A percentile compares a stretch with the other conserved stretches of the same genome.
These are phyloP conservation scores for Malassezia furfur DNA, from an alignment of 1,284 basidiomycete genomes.

Conservation along the genomic window DNA sequence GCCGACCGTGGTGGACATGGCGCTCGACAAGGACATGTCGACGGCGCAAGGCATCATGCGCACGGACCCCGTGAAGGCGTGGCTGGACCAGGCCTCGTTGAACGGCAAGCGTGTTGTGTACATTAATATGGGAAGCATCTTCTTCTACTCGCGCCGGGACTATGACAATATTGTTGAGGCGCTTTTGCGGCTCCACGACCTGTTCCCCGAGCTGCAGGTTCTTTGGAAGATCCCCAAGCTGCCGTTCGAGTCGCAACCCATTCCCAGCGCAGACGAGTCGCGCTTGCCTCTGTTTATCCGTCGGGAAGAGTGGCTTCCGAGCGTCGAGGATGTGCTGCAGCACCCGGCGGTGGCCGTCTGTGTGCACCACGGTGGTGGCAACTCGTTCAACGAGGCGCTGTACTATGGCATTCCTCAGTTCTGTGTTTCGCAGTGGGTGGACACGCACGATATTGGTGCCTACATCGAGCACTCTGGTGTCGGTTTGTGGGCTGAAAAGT, in stretches of 20 bases:
- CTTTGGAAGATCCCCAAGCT: constrained; percentile 30
- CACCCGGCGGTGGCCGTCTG: constrained; percentile 32
- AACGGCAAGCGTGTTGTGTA: constrained; percentile 32
- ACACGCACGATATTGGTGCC: constrained; percentile 33
- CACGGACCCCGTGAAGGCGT: constrained; percentile 17
- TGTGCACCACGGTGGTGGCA: constrained; percentile 42
- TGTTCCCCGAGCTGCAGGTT: constrained; percentile 21
- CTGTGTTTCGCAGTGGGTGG: constrained; percentile 36
- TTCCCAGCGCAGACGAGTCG: constrained; percentile 20
- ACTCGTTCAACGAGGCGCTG: constrained; percentile 43
- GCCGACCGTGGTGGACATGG: constrained; percentile 11
- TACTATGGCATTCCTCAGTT: constrained; percentile 36
- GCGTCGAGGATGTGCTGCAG: constrained; percentile 26
- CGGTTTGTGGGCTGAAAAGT: constrained; percentile 24
- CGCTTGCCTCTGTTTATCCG: constrained; percentile 29
- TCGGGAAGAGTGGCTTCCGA: constrained; percentile 29
- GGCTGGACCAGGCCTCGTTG: constrained; percentile 26
- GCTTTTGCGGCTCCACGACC: constrained; percentile 22
- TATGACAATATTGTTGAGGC: constrained; percentile 26
- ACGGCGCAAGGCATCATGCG: background rate
- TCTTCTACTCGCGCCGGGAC: constrained; percentile 29
- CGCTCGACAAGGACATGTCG: constrained; percentile 17
- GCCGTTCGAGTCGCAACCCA: constrained; percentile 16
- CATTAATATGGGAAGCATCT: constrained; percentile 45
- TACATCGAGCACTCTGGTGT: constrained; percentile 25